Base-by-base conservation (phyloP, 495 filamentous ascomycete genomes). In the Hyaloscypha bicolor region DNA sequence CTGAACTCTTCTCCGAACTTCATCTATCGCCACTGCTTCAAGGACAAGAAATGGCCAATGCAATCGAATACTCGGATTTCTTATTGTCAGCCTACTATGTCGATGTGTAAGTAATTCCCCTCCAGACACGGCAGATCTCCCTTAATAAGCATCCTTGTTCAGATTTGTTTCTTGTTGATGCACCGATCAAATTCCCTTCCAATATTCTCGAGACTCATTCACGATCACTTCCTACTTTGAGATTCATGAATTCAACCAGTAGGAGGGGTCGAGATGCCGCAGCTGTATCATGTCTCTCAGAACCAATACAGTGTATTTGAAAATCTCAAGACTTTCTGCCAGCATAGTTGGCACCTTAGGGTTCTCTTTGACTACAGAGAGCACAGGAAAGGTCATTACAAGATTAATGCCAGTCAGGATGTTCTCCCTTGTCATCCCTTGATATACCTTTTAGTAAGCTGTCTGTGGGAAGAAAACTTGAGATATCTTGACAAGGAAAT, bases 41-140 rank as follows among this genome's bases (percentile, higher is more conserved):
- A 53, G 51, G 51, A 53, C 51, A n/a, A 25, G 19, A 53, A 53
- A n/a, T 53, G 22, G 19, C 51, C 51, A 53, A 21, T 53, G 51
- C 22, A n/a, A 53, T 53, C 51, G 22, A 53, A 53, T 53, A 53
- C 51, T 21, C 51, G 51, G 2, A 53, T 53, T 53, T 53, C 51
- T 25, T 53, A 21, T 25, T 53, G 22, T 53, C 51, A 4, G 51
- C 51, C 51, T n/a, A 53, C 6, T 53, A 21, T 53, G 9, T 53
- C 2, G 51, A 53, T 53, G 51, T 53, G 16, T n/a, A 53, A n/a
- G 51, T 25, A 53, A 53, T 21, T 53, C 22, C 22, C 51, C 51
- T 25, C 6, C 1, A 16, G 3, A 53, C 51, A 8, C 16, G 22
- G 35, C 35, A 12, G 35, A 3, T 37, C 35, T 25, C 51, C 2